Conservation (phyloP, 345 rosid genomes). For the Citrus unshiu region DNA sequence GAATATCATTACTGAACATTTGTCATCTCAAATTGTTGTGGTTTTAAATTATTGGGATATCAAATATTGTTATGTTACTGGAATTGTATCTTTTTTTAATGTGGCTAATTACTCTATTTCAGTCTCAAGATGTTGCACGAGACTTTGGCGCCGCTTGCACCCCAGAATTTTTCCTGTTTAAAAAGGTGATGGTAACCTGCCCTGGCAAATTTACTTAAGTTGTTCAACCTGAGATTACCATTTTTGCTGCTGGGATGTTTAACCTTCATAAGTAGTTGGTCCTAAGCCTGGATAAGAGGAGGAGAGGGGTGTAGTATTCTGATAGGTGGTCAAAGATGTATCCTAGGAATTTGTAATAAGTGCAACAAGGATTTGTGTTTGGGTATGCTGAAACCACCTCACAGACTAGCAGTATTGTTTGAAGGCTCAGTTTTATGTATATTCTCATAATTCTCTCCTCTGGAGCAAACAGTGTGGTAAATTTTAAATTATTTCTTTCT, state of each 20-base stretch:
- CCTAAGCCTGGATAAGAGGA: background rate
- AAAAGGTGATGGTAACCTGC: constrained; percentile 45
- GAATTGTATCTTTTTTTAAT: background rate
- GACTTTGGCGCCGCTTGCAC: constrained; percentile 88
- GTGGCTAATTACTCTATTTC: constrained; percentile 11
- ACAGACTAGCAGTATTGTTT: background rate
- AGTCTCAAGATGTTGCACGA: constrained; percentile 80
- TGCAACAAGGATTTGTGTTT: background rate
- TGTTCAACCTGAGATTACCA: background rate
- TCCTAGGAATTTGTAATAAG: constrained; percentile 1
- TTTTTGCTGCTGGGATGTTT: background rate
- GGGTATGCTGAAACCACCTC: background rate
- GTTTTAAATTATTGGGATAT: background rate
- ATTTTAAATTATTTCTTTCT: background rate
- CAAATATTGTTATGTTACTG: background rate
- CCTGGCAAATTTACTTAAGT: background rate
- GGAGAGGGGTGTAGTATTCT: background rate
- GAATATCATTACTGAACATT: background rate
- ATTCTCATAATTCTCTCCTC: background rate
- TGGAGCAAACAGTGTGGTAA: background rate
- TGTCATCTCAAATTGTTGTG: background rate
- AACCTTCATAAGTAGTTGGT: background rate
- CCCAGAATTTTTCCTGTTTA: constrained; percentile 82
- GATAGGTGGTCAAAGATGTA: background rate
- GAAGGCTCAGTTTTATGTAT: background rate